Evolutionary conservation across 2,329 filamentous ascomycete genomes (phyloP).

Genomic region (Hyphodiscus sp.): DNA sequence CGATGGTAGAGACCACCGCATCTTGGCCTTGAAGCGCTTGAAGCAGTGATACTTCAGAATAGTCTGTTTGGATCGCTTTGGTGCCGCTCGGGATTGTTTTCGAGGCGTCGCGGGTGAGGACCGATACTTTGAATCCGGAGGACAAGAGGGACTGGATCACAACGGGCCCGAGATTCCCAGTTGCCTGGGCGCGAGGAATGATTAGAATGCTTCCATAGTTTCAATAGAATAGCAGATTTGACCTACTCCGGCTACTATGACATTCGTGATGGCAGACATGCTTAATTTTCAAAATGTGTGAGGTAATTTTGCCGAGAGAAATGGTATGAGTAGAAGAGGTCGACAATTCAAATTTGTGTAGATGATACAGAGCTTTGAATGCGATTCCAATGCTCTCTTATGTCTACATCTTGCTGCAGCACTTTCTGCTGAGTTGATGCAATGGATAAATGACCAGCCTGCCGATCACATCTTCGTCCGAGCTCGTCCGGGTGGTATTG

Average conservation of each 20-base stretch:
- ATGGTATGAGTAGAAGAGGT: too few relatives aligned
- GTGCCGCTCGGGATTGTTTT: neutral
- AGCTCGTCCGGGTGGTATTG: too few relatives aligned
- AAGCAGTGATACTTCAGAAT: slow-evolving; percentile 7
- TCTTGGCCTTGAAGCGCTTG: slow-evolving; percentile 26
- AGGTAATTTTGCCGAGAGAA: too few relatives aligned
- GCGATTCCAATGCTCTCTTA: too few relatives aligned
- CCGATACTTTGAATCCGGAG: neutral
- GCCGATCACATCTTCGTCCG: too few relatives aligned
- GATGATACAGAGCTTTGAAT: too few relatives aligned
- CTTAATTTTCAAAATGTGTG: too few relatives aligned
- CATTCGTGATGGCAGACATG: neutral
- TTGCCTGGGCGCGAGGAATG: neutral
- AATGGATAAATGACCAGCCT: too few relatives aligned
- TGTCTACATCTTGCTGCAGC: too few relatives aligned
- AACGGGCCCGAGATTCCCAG: neutral
- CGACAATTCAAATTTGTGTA: too few relatives aligned
- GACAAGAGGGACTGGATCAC: neutral
- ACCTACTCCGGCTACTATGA: neutral
- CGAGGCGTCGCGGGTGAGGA: neutral
- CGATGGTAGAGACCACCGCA: slow-evolving; percentile 15
- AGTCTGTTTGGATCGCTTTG: slow-evolving; percentile 11
- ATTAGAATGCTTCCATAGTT: neutral
- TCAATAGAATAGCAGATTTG: neutral
- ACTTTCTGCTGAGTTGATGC: too few relatives aligned